Base-by-base conservation (phyloP, 805 yeast genomes). In the Wickerhamiella azyma region DNA sequence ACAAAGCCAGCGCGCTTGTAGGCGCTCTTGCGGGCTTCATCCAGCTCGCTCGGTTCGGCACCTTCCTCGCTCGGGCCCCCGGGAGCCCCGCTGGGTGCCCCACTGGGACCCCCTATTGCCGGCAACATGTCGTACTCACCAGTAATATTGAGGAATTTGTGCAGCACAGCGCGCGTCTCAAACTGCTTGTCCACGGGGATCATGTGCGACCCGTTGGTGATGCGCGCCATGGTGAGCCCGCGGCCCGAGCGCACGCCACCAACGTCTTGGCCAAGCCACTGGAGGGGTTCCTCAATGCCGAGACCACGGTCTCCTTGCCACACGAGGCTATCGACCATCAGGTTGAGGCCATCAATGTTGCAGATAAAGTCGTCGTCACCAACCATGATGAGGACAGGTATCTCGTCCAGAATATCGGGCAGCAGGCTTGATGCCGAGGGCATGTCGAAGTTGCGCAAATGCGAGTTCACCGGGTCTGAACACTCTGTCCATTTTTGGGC, bases 341-440 rank as follows among this genome's bases (percentile, higher is more conserved):
- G 69, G 53, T 81, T 80, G 2, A 85, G 77, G 18, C 96, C 94
- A 37, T 71, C 54, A 56, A 76, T 74, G 58, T 92, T 92, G 66
- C 98, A 92, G 46, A 92, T 82, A 39, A 85, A 71, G 63, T 92
- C 98, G 54, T 79, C 75, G 53, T 82, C 85, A 38, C 98, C 98
- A 56, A 81, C 81, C 66, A 85, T 85, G 46, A 92, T 66, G 55
- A 85, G 61, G 11, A 92, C 67, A 11, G 81, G 81, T 4, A 74
- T 47, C 14, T 75, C 60, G 39, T 69, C 67, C 37, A 88, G 65
- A 21, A 92, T 55, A 0, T 62, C 67, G 0, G 94, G 89, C n/a
- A 92, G 61, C 37, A 85, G 62, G 16, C 70, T 68, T 33, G 82
- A 68, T 0, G 94, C 64, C 2, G 89, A 85, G 30, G 60, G 58